Conservation (phyloP, 768 basidiomycete species). For the Mycena amicta region DNA sequence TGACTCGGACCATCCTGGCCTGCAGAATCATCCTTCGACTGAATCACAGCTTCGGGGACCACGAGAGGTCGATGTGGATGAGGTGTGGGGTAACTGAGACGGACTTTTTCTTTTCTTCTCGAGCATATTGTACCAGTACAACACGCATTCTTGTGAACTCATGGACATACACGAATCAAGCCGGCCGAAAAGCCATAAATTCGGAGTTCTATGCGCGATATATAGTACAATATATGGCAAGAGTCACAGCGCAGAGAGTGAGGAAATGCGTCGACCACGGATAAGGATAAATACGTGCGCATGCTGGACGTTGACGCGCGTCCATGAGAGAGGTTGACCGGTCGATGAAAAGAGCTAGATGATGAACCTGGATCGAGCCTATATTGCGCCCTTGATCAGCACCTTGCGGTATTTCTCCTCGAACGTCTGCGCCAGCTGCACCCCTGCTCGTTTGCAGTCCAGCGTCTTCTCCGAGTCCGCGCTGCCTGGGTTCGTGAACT, state of each 20-base stretch:
- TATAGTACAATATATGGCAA: neutral
- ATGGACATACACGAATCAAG: neutral
- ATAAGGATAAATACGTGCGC: neutral
- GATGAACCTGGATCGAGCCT: too few relatives aligned
- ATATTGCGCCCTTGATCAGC: constrained; percentile 92
- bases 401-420: constrained; percentile 86
- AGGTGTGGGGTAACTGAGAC: constrained; percentile 33
- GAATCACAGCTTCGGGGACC: constrained; percentile 28
- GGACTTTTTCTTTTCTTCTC: neutral
- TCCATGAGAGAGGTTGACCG: neutral
- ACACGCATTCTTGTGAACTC: neutral
- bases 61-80: constrained; percentile 47
- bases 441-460: constrained; percentile 68
- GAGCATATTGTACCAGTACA: neutral
- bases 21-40: constrained; percentile 22
- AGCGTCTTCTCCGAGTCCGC: constrained; percentile 65
- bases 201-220: neutral
- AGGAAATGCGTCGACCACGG: neutral
- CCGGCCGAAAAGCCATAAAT: neutral
- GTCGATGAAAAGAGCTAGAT: neutral
- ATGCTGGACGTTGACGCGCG: neutral
- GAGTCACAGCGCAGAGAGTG: neutral
- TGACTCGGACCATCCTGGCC: constrained; percentile 30
- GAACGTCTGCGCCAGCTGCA: constrained; percentile 61
- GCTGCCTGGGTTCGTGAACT: constrained; percentile 65